phyloP scores from a whole-genome alignment of 345 rosid species.

The Trapa incisa region DNA sequence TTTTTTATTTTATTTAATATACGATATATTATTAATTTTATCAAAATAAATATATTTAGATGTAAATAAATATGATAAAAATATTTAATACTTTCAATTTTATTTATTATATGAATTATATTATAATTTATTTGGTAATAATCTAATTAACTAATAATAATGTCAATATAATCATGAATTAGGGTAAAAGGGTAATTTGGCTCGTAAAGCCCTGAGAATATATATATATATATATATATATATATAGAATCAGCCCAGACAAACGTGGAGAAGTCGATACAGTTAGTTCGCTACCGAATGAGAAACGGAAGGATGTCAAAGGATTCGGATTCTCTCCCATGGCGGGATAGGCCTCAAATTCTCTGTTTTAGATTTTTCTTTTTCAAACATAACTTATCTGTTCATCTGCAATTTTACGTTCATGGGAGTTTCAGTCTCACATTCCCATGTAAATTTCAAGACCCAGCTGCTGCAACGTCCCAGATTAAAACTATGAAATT shows the following conservation, averaged over 20 bases:
- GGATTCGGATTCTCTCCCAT: not conserved
- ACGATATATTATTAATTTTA: too few species aligned
- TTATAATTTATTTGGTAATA: too few species aligned
- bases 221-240: too few species aligned
- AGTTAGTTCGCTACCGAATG: not conserved
- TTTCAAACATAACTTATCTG: not conserved
- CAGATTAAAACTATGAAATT: not conserved
- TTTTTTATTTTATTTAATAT: too few species aligned
- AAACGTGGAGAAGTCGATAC: not conserved
- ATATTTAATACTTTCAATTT: too few species aligned
- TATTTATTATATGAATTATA: too few species aligned
- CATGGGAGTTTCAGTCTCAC: not conserved
- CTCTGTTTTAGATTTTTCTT: not conserved
- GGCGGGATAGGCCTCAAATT: not conserved
- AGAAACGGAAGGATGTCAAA: not conserved
- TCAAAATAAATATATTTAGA: too few species aligned
- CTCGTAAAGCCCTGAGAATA: not conserved
- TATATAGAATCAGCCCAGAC: not conserved
- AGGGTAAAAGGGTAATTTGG: not conserved
- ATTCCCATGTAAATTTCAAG: not conserved
- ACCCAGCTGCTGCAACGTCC: not conserved
- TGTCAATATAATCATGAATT: too few species aligned
- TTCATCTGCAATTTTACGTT: not conserved
- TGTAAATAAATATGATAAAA: too few species aligned
- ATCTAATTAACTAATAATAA: too few species aligned